Percentiles rank a stretch among this genome's conserved stretches.
Conservation (phyloP, 805 yeast species). For the Yamadazyma ubonensis region DNA sequence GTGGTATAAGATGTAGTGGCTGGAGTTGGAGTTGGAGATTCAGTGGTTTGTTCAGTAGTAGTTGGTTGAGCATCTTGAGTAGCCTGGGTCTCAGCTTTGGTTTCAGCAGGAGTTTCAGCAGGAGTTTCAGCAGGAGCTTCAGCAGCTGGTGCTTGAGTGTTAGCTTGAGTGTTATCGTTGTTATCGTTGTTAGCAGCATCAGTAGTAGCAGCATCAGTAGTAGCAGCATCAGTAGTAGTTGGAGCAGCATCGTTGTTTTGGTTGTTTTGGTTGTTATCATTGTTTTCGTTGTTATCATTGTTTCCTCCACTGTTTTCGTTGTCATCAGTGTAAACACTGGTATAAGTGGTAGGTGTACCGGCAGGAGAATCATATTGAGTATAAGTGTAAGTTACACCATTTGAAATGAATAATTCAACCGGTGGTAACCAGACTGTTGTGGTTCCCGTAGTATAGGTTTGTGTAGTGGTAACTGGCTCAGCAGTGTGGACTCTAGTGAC, state of each 20-base stretch:
- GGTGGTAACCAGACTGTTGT: slow-evolving; percentile 51
- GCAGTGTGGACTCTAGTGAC: slow-evolving; percentile 60
- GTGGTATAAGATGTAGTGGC: slow-evolving; percentile 21
- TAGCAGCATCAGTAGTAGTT: slow-evolving; percentile 11
- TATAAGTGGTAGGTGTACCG: slow-evolving; percentile 35
- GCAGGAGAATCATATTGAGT: slow-evolving; percentile 39
- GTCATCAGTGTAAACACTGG: slow-evolving; percentile 20
- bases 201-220: slow-evolving; percentile 7
- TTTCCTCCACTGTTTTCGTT: slow-evolving; percentile 15
- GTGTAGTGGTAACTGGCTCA: slow-evolving; percentile 47
- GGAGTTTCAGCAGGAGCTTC: slow-evolving; percentile 5
- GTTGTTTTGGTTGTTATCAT: slow-evolving; percentile 28
- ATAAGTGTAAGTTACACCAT: slow-evolving; percentile 50
- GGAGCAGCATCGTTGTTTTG: slow-evolving; percentile 6
- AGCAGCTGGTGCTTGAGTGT: slow-evolving; percentile 12
- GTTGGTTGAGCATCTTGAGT: slow-evolving; percentile 5
- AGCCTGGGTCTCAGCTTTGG: slow-evolving; percentile 25
- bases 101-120: slow-evolving; percentile 6
- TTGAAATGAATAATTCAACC: slow-evolving; percentile 50
- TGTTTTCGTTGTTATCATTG: slow-evolving; percentile 29
- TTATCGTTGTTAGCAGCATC: slow-evolving; percentile 10
- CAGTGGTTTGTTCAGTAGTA: slow-evolving; percentile 15
- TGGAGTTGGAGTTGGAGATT: slow-evolving; percentile 2
- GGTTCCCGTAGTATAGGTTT: slow-evolving; percentile 45
- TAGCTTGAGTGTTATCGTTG: slow-evolving; percentile 17